Percentiles rank a stretch among this genome's conserved stretches.
Evolutionary conservation across 2,329 filamentous ascomycete species (phyloP).

Genomic region (Hirsutella rhossiliensis): DNA sequence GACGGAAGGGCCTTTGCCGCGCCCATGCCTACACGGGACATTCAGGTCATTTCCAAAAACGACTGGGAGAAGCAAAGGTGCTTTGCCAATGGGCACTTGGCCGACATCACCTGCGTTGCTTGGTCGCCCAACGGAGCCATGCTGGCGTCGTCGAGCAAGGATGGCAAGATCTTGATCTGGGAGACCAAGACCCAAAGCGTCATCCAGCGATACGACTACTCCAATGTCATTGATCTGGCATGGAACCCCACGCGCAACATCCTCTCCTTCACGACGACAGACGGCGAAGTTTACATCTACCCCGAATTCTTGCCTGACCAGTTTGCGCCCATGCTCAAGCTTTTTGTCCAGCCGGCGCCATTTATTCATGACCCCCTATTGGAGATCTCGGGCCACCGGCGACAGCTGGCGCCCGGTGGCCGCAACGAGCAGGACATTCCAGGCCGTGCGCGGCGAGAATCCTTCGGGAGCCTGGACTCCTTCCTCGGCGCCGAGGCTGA

Average conservation of each 20-base stretch:
- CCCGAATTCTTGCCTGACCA: slow-evolving; percentile 54
- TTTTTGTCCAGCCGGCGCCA: slow-evolving; percentile 61
- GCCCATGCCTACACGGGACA: slow-evolving; percentile 68
- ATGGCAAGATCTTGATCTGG: slow-evolving; percentile 69
- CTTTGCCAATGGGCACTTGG: slow-evolving; percentile 70
- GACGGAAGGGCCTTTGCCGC: slow-evolving; percentile 86
- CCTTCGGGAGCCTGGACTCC: slow-evolving; percentile 68
- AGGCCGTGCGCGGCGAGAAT: slow-evolving; percentile 45
- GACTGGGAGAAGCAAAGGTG: slow-evolving; percentile 80
- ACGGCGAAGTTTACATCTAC: slow-evolving; percentile 89
- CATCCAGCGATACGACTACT: slow-evolving; percentile 65
- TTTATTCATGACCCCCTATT: slow-evolving; percentile 71
- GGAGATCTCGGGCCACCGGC: slow-evolving; percentile 55
- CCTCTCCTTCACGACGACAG: slow-evolving; percentile 80
- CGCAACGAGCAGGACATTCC: slow-evolving; percentile 33
- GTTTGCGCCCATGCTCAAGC: slow-evolving; percentile 41
- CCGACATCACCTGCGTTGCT: slow-evolving; percentile 72
- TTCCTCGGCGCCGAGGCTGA: slow-evolving; percentile 53
- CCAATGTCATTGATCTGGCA: slow-evolving; percentile 71
- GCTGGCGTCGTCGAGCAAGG: slow-evolving; percentile 57
- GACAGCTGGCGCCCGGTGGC: slow-evolving; percentile 39
- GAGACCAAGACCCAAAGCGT: slow-evolving; percentile 79
- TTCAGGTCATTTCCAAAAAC: slow-evolving; percentile 75
- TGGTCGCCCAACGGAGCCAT: slow-evolving; percentile 95
- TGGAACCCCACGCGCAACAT: slow-evolving; percentile 91